Percentiles rank a stretch among this genome's conserved stretches.
Conservation (phyloP, 352 stramenopile genomes). For the Saprolegnia diclina region DNA sequence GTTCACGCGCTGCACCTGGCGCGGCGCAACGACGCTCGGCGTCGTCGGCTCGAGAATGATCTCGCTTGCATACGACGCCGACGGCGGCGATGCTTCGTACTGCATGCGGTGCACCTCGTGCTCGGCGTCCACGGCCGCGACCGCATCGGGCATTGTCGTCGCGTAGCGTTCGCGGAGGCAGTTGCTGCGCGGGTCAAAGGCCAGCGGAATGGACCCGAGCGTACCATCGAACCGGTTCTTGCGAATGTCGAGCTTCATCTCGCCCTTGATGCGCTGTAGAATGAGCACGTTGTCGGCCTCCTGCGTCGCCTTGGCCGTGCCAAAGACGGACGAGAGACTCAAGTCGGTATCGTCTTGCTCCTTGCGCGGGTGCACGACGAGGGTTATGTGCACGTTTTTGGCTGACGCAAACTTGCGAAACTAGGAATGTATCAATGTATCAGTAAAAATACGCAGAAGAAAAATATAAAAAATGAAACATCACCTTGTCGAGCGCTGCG, state of each 20-base stretch:
- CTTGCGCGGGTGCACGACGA: constrained; percentile 99
- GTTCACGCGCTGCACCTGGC: constrained; percentile 19
- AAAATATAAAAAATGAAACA: constrained; percentile 44
- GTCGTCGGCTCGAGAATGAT: constrained; percentile 6
- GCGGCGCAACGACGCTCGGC: neutral
- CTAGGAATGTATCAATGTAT: neutral
- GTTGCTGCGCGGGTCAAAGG: constrained; percentile 69
- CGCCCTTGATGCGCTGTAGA: constrained; percentile 84
- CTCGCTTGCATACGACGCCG: neutral
- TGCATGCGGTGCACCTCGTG: constrained; percentile 50
- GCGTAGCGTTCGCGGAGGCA: constrained; percentile 61
- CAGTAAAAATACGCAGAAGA: constrained; percentile 28
- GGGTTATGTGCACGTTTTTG: constrained; percentile 97
- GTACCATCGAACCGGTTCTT: constrained; percentile 95
- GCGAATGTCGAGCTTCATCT: constrained; percentile 94
- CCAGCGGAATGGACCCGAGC: constrained; percentile 81
- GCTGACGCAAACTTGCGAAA: constrained; percentile 95
- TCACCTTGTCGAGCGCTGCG: constrained; percentile 90
- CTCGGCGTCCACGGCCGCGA: constrained; percentile 67
- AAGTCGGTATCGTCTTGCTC: constrained; percentile 92
- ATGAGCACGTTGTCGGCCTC: constrained; percentile 99
- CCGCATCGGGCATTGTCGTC: constrained; percentile 57
- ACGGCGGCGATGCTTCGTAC: constrained; percentile 5
- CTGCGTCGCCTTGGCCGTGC: constrained; percentile 98
- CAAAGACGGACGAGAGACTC: constrained; percentile 95